Conservation (phyloP, 1,139 yeast genomes). For the Yamadazyma diddensiae region DNA sequence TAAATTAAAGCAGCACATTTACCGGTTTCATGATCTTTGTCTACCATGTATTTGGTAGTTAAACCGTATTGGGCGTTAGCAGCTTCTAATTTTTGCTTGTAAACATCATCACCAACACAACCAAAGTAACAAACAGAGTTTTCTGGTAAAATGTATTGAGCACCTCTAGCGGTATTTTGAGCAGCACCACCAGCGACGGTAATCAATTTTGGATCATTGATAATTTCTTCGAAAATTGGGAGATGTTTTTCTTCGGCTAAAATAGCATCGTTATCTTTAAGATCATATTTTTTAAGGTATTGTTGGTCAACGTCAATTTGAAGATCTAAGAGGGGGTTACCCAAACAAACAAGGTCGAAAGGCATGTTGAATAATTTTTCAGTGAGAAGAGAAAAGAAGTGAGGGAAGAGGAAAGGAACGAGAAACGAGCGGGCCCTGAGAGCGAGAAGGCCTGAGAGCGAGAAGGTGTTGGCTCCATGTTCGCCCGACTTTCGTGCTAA, state of each 20-base stretch:
- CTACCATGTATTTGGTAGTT: conserved; percentile 79
- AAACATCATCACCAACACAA: conserved; percentile 90
- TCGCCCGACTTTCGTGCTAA: no score
- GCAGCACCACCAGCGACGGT: conserved; percentile 99
- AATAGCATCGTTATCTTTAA: conserved; percentile 93
- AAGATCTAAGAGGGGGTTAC: conserved; percentile 77
- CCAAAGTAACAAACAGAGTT: conserved; percentile 92
- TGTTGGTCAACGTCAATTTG: conserved; percentile 74
- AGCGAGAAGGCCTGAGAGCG: no score
- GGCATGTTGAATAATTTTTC: conserved; percentile 23
- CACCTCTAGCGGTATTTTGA: conserved; percentile 98
- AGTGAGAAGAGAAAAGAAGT: conserved; percentile 5
- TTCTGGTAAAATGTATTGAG: conserved; percentile 84
- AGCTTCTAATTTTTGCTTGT: conserved; percentile 72
- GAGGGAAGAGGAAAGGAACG: no score
- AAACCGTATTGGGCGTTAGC: conserved; percentile 92
- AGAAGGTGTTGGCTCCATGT: no score
- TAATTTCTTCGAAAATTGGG: conserved; percentile 80
- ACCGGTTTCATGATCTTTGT: conserved; percentile 79
- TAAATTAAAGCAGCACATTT: conserved; percentile 96
- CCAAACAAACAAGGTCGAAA: conserved; percentile 46
- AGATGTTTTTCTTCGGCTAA: conserved; percentile 84
- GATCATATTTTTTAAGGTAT: conserved; percentile 73
- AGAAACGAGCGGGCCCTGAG: no score
- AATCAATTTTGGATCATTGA: conserved; percentile 58